Percentiles rank a stretch among this genome's conserved stretches.
Evolutionary conservation across 2,329 filamentous ascomycete genomes (phyloP).

Genomic region (Lachnellula suecica): DNA sequence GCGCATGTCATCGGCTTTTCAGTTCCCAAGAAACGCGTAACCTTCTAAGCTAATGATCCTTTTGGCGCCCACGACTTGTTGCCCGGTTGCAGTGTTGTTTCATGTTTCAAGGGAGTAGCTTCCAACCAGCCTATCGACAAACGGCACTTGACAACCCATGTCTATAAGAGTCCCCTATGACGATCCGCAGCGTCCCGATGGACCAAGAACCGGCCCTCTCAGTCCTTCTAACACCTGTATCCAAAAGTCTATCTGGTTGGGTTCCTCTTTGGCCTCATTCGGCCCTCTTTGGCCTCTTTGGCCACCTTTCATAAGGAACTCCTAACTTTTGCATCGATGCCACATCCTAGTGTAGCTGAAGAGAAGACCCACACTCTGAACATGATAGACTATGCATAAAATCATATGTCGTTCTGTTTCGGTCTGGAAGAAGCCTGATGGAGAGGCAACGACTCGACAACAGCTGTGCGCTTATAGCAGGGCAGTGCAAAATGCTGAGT

Average conservation of each 20-base stretch:
- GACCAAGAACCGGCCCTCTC: background rate
- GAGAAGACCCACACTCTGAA: conserved; percentile 2
- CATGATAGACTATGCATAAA: conserved; percentile 13
- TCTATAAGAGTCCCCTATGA: conserved; percentile 4
- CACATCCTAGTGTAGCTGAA: conserved; percentile 20
- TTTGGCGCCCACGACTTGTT: background rate
- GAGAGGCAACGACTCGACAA: conserved; percentile 16
- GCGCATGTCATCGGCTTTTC: conserved; percentile 9
- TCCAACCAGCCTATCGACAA: conserved; percentile 3
- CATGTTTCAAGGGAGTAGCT: conserved; percentile 1
- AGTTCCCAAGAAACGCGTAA: background rate
- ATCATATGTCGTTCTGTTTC: conserved; percentile 7
- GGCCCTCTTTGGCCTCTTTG: too few species aligned
- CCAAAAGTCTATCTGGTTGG: background rate
- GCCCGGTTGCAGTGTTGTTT: conserved; percentile 1
- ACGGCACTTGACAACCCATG: background rate
- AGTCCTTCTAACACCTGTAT: background rate
- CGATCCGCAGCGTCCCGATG: conserved; percentile 1
- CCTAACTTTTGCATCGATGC: background rate
- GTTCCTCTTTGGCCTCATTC: background rate
- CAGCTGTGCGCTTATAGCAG: conserved; percentile 17
- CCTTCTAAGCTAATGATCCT: background rate
- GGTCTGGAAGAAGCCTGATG: conserved; percentile 10
- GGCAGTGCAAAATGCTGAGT: conserved; percentile 16
- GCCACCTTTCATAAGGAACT: background rate